Conservation (phyloP, 176 grass and related monocot species). For the Panicum miliaceum region DNA sequence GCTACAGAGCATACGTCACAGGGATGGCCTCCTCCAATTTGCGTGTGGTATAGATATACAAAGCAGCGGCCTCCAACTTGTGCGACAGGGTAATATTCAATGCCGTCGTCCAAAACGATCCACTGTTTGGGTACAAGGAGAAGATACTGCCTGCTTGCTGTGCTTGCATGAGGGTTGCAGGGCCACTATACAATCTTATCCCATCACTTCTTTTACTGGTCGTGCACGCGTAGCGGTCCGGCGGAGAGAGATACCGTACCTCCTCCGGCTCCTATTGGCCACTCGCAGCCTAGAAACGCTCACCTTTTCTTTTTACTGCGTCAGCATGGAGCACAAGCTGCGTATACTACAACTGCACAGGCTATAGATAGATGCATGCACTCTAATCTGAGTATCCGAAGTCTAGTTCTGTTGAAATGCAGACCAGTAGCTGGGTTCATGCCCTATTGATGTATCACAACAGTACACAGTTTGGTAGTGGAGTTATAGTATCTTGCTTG, state of each 20-base stretch:
- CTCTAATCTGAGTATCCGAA: slow-evolving; percentile 21
- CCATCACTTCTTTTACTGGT: background rate
- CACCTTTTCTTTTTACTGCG: slow-evolving; percentile 24
- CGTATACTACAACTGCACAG: background rate
- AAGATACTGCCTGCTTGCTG: slow-evolving; percentile 3
- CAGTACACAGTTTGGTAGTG: background rate
- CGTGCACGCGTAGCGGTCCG: background rate
- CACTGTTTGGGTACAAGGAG: slow-evolving; percentile 34
- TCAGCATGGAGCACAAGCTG: slow-evolving; percentile 42
- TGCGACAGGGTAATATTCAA: slow-evolving; percentile 46
- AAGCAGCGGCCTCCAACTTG: slow-evolving; percentile 48
- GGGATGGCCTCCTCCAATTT: background rate
- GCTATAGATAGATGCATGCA: background rate
- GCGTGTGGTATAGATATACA: background rate
- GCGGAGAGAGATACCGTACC: slow-evolving; percentile 17
- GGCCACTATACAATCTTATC: slow-evolving; percentile 36
- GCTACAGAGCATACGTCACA: slow-evolving; percentile 31
- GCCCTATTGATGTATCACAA: background rate
- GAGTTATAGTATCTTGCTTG: background rate
- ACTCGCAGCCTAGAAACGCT: slow-evolving; percentile 33
- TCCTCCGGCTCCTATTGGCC: slow-evolving; percentile 24
- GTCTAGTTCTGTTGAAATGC: background rate
- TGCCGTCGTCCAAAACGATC: background rate
- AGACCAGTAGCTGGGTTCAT: background rate
- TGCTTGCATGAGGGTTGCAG: slow-evolving; percentile 12